phyloP scores from a whole-genome alignment of 78 protist genomes.

The Creolimax fragrantissima region DNA sequence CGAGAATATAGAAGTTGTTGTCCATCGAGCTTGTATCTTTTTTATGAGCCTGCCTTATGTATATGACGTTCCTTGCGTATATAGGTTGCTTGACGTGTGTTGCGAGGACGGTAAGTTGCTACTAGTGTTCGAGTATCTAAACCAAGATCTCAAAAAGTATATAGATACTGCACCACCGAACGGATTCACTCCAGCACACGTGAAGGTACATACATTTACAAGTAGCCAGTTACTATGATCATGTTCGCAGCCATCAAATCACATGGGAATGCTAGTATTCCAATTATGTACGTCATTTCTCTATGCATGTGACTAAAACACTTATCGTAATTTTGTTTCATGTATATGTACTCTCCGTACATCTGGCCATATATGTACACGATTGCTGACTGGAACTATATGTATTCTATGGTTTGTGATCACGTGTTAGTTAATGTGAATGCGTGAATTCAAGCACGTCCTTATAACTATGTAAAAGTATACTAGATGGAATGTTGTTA shows the following conservation, averaged over 20 bases:
- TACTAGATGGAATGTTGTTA: too few relatives aligned
- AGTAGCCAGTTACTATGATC: not conserved
- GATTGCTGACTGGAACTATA: too few relatives aligned
- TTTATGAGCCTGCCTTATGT: too few relatives aligned
- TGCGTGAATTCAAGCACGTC: too few relatives aligned
- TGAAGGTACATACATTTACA: constrained; percentile 37
- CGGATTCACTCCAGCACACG: constrained; percentile 41
- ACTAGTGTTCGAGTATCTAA: constrained; percentile 93
- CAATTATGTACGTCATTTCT: not conserved
- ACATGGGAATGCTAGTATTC: not conserved
- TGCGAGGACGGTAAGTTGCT: constrained; percentile 81
- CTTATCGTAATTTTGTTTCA: not conserved
- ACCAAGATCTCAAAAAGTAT: constrained; percentile 89
- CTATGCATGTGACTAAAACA: not conserved
- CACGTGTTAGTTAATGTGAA: too few relatives aligned
- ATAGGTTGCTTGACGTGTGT: constrained; percentile 84
- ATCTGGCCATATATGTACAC: too few relatives aligned
- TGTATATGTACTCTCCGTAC: too few relatives aligned
- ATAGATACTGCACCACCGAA: constrained; percentile 52
- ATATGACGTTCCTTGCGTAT: too few relatives aligned
- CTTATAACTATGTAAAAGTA: too few relatives aligned
- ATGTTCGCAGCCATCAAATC: not conserved
- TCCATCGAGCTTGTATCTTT: too few relatives aligned
- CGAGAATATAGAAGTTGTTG: too few relatives aligned
- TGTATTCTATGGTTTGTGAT: too few relatives aligned